phyloP scores from a whole-genome alignment of 2,329 filamentous ascomycete genomes.

The Neurospora sp. region DNA sequence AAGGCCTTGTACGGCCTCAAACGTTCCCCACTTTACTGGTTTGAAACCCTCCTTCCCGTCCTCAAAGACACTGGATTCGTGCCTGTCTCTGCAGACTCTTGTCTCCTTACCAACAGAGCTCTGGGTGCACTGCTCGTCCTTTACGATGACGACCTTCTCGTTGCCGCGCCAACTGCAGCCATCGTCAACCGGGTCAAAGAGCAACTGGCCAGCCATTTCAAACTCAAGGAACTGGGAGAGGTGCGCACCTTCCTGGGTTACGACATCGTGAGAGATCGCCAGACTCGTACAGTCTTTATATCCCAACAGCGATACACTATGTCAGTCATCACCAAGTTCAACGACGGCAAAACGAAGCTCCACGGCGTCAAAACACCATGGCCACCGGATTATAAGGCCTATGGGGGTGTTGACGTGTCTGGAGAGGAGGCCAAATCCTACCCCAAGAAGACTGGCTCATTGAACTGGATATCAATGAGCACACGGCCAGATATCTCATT shows the following conservation, averaged over 20 bases:
- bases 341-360: background rate
- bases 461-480: too few relatives aligned
- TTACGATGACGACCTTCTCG: constrained; percentile 1
- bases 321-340: too few relatives aligned
- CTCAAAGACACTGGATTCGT: background rate
- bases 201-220: background rate
- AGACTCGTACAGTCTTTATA: background rate
- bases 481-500: too few relatives aligned
- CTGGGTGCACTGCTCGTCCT: background rate
- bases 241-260: constrained; percentile 4
- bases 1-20: too few relatives aligned
- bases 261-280: background rate
- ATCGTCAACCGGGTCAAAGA: background rate
- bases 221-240: constrained; percentile 3
- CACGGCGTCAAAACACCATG: background rate
- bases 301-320: background rate
- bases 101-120: background rate
- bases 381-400: background rate
- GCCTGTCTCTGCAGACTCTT: background rate
- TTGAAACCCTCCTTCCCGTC: background rate
- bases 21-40: background rate
- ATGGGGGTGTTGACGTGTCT: background rate
- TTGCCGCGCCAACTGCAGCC: background rate
- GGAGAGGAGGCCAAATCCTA: background rate
- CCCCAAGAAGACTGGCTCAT: too few relatives aligned